Evolutionary conservation across 176 grass and related monocot species (phyloP).

Genomic region (Puccinellia tenuiflora): DNA sequence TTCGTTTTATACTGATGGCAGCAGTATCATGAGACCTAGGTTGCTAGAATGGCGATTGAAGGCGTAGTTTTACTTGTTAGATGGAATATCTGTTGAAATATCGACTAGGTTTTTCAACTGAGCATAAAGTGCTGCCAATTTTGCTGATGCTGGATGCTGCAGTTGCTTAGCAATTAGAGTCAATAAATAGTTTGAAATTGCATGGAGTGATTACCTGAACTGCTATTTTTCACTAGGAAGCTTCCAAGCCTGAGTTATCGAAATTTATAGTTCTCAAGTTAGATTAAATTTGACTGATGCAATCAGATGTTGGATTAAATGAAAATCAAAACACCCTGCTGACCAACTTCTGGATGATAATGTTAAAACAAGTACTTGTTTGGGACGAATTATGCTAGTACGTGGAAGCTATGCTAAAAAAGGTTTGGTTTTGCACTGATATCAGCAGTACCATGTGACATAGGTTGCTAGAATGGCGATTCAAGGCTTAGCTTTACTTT

Average conservation of each 20-base stretch:
- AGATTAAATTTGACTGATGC: neutral
- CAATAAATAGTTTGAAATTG: neutral
- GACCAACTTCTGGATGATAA: neutral
- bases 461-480: neutral
- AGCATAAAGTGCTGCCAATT: neutral
- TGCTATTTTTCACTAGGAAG: too few species aligned
- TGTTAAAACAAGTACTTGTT: neutral
- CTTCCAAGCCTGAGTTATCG: too few species aligned
- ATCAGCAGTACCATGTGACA: neutral
- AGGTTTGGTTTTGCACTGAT: neutral
- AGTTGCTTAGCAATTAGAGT: neutral
- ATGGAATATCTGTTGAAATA: too few species aligned
- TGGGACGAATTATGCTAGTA: neutral
- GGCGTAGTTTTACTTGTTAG: neutral
- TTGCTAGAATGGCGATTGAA: neutral
- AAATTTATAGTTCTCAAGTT: neutral
- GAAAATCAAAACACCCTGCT: neutral
- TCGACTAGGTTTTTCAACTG: neutral
- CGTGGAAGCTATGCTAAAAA: neutral
- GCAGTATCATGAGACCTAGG: neutral
- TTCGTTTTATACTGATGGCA: neutral
- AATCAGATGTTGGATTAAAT: neutral
- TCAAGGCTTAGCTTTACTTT: neutral
- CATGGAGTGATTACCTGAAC: neutral
- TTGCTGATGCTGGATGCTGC: neutral